A percentile compares a stretch with the other conserved stretches of the same genome.
phyloP scores from a whole-genome alignment of 345 rosid genomes.

The Citrus glauca region DNA sequence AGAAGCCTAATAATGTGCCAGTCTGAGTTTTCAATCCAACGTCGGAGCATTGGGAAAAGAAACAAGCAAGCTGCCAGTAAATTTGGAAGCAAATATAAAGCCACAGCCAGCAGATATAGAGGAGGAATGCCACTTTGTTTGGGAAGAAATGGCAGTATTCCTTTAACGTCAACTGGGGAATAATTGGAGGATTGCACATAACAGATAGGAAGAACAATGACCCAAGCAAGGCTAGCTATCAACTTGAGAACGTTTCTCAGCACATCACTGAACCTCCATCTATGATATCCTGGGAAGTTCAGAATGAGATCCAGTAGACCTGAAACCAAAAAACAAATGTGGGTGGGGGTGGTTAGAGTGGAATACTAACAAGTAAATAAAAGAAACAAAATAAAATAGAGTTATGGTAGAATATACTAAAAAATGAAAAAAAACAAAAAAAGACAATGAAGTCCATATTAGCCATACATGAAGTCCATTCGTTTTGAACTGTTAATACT shows the following conservation, averaged over 20 bases:
- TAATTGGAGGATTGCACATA: conserved; percentile 53
- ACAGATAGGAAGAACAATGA: conserved; percentile 67
- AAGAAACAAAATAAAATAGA: neutral
- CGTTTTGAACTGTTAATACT: neutral
- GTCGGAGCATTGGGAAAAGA: conserved; percentile 91
- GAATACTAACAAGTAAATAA: conserved; percentile 2
- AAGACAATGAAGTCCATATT: neutral
- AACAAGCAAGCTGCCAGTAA: conserved; percentile 72
- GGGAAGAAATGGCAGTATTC: conserved; percentile 52
- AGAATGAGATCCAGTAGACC: conserved; percentile 84
- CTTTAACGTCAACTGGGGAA: conserved; percentile 39
- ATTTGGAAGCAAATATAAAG: conserved; percentile 76
- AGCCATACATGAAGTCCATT: neutral
- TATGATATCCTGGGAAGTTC: conserved; percentile 92
- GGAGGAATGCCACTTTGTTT: conserved; percentile 70
- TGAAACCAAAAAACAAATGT: conserved; percentile 22
- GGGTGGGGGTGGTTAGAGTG: neutral
- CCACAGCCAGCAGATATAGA: conserved; percentile 72
- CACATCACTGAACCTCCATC: conserved; percentile 84
- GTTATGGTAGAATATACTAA: neutral
- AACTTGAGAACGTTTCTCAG: conserved; percentile 72
- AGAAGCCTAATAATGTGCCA: conserved; percentile 86
- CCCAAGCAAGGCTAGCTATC: conserved; percentile 73
- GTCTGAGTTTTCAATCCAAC: conserved; percentile 97
- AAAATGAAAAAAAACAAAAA: neutral